Evolutionary conservation across 75 land plant species (phyloP).

Genomic region (Pinus albicaulis): DNA sequence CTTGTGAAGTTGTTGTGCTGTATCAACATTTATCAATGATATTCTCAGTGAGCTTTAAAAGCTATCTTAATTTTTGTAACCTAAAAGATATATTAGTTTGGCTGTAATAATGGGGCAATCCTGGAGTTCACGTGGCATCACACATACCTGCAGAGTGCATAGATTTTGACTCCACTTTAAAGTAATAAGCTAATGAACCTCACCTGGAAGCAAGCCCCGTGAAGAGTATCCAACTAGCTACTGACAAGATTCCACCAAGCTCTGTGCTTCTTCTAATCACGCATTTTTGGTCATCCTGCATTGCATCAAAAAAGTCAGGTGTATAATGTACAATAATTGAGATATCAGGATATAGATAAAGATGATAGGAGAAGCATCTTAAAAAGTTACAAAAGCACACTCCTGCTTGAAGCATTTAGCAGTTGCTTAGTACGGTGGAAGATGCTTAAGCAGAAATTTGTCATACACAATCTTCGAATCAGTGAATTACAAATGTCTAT

Average conservation of each 20-base stretch:
- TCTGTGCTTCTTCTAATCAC: constrained; percentile 3
- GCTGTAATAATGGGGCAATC: neutral
- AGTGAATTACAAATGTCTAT: neutral
- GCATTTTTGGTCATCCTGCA: constrained; percentile 9
- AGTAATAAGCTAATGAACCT: neutral
- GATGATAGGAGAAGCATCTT: neutral
- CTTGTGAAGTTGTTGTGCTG: neutral
- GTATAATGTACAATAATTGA: neutral
- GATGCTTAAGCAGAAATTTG: neutral
- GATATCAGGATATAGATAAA: neutral
- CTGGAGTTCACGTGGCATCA: neutral
- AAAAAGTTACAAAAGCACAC: neutral
- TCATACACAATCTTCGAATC: neutral
- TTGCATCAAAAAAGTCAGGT: neutral
- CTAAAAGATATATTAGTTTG: neutral
- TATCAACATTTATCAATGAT: neutral
- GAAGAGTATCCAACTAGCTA: constrained; percentile 3
- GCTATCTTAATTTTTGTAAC: neutral
- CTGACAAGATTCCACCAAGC: constrained; percentile 5
- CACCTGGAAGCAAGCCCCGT: constrained; percentile 10
- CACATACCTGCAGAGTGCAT: neutral
- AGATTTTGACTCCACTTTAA: neutral
- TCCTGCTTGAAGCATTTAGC: neutral
- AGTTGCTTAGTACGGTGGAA: neutral
- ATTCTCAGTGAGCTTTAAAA: neutral